Base-by-base conservation (phyloP, 768 basidiomycete genomes). In the Paxillus ammoniavirescens region DNA sequence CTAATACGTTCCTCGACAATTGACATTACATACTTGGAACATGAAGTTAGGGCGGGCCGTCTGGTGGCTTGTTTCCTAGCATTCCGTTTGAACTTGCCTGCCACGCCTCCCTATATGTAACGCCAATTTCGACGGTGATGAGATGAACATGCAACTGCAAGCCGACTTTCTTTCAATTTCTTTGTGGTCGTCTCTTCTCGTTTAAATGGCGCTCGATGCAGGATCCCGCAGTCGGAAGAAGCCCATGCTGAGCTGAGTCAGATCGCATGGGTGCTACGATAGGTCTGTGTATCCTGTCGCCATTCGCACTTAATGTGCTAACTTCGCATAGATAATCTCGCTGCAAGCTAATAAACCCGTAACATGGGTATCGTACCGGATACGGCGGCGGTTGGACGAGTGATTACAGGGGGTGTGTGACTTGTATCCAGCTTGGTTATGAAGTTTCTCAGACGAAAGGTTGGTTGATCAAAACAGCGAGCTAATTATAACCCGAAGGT, bases 111-210 rank as follows among this genome's bases (percentile, higher is more conserved):
- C 0, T 98, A 99, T 74, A n/a, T n/a, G n/a, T n/a, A 98, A 99
- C 65, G 97, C 97, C 68, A 96, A 99, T 75, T 99, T 98, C 73
- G 97, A 98, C 66, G 97, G 96, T 61, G 97, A 98, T 65, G 97
- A 99, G 72, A 99, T 98, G 97, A 98, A 99, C 75, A 91, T 98
- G 89, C 97, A 98, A n/a, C n/a, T n/a, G 93, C 95, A 82, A 46
- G 91, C 86, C 15, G 17, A 30, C 33, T 17, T 6, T 21, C 21
- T 21, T 21, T 21, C 21, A 21, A 33, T 14, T 21, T 46, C 28
- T 5, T 23, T 50, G n/a, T 43, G 7, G 40, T 17, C 35, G 18
- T 21, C 21, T 14, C 18, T 60, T 42, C 54, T 43, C 45, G 60
- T 50, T 51, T 23, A 57, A 49, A 42, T 15, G 54, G 45, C 8